Evolutionary conservation across 2,329 filamentous ascomycete genomes (phyloP).

Genomic region (Orbilia quercus): DNA sequence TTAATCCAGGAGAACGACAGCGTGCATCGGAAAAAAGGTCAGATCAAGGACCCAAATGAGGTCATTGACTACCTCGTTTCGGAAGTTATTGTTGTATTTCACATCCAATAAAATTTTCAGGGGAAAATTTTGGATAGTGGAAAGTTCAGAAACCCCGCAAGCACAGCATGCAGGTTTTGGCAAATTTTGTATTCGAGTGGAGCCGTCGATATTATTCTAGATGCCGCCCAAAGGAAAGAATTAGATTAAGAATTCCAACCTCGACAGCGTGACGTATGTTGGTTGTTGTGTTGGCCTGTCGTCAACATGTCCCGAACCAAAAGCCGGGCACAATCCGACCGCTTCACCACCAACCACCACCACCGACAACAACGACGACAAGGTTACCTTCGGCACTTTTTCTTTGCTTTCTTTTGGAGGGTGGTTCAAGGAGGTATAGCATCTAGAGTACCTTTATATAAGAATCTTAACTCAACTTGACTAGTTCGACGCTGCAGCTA

Average conservation of each 20-base stretch:
- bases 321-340: constrained; percentile 30
- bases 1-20: neutral
- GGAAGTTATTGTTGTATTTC: constrained; percentile 25
- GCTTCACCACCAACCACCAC: constrained; percentile 14
- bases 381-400: constrained; percentile 55
- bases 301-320: neutral
- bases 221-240: neutral
- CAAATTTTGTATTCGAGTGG: constrained; percentile 27
- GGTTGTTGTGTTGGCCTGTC: constrained; percentile 26
- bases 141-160: constrained; percentile 18
- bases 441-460: constrained; percentile 28
- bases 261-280: constrained; percentile 21
- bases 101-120: constrained; percentile 5
- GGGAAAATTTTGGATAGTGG: constrained; percentile 14
- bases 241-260: constrained; percentile 15
- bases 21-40: neutral
- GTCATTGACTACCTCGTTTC: constrained; percentile 41
- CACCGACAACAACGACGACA: constrained; percentile 14
- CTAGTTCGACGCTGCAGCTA: constrained; percentile 17
- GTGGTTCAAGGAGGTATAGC: constrained; percentile 21
- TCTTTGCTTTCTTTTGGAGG: neutral
- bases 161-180: constrained; percentile 19
- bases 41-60: constrained; percentile 22
- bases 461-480: constrained; percentile 36
- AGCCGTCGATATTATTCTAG: constrained; percentile 11